A percentile compares a stretch with the other conserved stretches of the same genome.
Evolutionary conservation across 2,329 filamentous ascomycete species (phyloP).

Genomic region (Xylariales sp.): DNA sequence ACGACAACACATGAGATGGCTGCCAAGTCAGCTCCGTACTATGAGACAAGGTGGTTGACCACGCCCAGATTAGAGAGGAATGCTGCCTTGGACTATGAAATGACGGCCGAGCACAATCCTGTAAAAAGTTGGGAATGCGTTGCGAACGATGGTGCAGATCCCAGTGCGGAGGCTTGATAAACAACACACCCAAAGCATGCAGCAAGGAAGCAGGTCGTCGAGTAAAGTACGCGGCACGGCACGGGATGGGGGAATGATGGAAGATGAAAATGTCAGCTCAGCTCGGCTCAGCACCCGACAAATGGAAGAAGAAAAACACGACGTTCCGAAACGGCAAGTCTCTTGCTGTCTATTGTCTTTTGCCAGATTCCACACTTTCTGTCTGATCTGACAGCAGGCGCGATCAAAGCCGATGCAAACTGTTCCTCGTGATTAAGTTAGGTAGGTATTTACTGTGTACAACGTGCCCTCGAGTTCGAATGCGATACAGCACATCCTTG

Average conservation of each 20-base stretch:
- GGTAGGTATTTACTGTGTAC: too few species aligned
- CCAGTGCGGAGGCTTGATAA: conserved; percentile 2
- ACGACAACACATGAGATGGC: conserved; percentile 1
- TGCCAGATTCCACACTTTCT: background rate
- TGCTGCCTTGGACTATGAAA: background rate
- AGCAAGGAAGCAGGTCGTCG: background rate
- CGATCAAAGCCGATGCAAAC: conserved; percentile 10
- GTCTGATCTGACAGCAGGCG: background rate
- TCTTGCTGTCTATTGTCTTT: background rate
- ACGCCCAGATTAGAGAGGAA: background rate
- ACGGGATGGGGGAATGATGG: background rate
- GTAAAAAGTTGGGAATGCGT: background rate
- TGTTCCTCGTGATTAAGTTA: conserved; percentile 24
- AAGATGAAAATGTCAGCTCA: background rate
- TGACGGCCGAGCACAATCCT: background rate
- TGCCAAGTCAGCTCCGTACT: background rate
- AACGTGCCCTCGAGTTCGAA: too few species aligned
- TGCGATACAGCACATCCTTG: too few species aligned
- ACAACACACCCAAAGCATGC: background rate
- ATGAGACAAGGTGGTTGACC: background rate
- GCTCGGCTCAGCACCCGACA: background rate
- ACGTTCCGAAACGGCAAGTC: background rate
- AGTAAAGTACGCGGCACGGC: background rate
- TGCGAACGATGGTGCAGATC: conserved; percentile 1
- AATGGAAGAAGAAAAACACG: background rate